Evolutionary conservation across 345 rosid species (phyloP).

Genomic region (Citrus medica): DNA sequence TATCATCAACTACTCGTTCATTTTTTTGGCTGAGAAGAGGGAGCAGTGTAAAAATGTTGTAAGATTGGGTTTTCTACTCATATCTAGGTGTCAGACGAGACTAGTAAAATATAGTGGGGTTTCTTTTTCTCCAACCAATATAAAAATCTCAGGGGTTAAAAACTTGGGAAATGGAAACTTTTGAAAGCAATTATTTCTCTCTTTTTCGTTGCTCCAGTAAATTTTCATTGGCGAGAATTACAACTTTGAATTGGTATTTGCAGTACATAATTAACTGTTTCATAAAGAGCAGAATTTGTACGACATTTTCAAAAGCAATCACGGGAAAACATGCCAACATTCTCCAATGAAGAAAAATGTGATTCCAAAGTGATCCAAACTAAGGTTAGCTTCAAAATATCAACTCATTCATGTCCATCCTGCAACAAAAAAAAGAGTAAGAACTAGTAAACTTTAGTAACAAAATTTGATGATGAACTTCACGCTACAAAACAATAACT

Average conservation of each 20-base stretch:
- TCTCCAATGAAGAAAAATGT: slow-evolving; percentile 20
- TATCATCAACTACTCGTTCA: too few species aligned
- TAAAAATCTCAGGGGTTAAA: neutral
- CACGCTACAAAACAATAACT: neutral
- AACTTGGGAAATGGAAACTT: neutral
- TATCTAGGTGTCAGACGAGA: too few species aligned
- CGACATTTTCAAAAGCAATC: slow-evolving; percentile 15
- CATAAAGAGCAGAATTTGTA: slow-evolving; percentile 10
- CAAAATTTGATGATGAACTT: neutral
- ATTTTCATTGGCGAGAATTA: neutral
- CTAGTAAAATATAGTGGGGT: neutral
- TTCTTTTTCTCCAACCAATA: neutral
- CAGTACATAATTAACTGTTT: slow-evolving; percentile 13
- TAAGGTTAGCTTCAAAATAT: neutral
- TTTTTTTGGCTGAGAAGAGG: too few species aligned
- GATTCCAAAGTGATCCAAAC: slow-evolving; percentile 2
- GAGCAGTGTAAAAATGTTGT: too few species aligned
- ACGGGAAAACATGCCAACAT: slow-evolving; percentile 19
- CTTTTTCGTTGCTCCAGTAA: neutral
- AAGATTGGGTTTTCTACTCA: neutral
- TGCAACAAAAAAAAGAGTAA: slow-evolving; percentile 5
- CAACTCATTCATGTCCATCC: slow-evolving; percentile 37
- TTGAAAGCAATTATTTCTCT: slow-evolving; percentile 11
- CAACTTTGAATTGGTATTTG: slow-evolving; percentile 6
- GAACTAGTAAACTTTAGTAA: neutral